Base-by-base conservation (phyloP, 2,329 filamentous ascomycete species). In the Gaeumannomyces tritici region DNA sequence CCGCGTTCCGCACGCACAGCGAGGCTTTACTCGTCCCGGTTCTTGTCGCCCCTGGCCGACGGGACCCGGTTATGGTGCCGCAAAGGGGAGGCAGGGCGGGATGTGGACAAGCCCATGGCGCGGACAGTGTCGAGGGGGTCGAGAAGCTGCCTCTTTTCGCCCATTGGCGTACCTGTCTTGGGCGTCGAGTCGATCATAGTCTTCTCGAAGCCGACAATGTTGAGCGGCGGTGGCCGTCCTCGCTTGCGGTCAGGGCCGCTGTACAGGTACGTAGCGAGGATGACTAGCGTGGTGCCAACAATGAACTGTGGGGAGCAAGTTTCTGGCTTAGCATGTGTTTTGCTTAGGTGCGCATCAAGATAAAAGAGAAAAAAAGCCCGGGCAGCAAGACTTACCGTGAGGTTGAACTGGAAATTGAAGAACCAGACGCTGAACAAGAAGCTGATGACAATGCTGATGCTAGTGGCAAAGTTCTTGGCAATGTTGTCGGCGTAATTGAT, bases 381-480 rank as follows among this genome's bases (percentile, higher is more conserved):
- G 29, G 9, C 29, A 9, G 29, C 31, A 58, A 58, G 31, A 80
- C 89, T 77, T 83, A 96, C 91, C 66, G 86, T 84, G 29, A 80
- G 70, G 1, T 89, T 90, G 56, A 95, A 83, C 59, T 85, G 76
- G 67, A 96, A 91, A 60, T 93, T 83, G 72, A 98, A 96, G 67
- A 96, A 89, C 75, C 86, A 88, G 1, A 96, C 83, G 71, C 92
- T 96, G 61, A 90, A 90, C 18, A 97, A 67, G 66, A 93, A 92
- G 72, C 90, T 96, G 60, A 97, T 77, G 62, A 97, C 80, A 65
- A 98, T 96, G 70, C 91, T 96, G 65, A 96, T 90, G 69, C 90
- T 95, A 6, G 92, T 93, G 5, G 93, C 92, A 75, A 96, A 93
- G 72, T 95, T 96, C 79, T 96, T 96, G 64, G 91, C 88, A 71